Base-by-base conservation (phyloP, 768 basidiomycete genomes). In the Trametes gibbosa region DNA sequence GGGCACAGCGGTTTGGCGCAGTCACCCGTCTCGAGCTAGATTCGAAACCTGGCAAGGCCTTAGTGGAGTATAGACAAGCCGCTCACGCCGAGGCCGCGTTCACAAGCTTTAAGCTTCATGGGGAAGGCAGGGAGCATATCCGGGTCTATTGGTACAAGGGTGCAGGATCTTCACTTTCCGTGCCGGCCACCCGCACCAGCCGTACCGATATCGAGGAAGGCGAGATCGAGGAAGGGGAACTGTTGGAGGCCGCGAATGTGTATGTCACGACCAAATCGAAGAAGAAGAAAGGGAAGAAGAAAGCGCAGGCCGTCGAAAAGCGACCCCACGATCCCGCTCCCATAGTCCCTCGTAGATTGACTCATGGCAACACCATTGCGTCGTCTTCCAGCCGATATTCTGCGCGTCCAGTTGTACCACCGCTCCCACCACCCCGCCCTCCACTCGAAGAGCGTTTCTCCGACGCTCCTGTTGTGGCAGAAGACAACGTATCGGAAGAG, bases 41-140 rank as follows among this genome's bases (percentile, higher is more conserved):
- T 40, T 21, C 40, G 14, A 63, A 60, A 32, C n/a, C 40, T 1
- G 69, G 69, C 3, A 70, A 68, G 55, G 64, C 68, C 3, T 42
- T 72, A n/a, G 60, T 72, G 14, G 68, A 70, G 54, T 72, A 68
- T 52, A 17, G 53, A 0, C 57, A 42, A 14, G 27, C 61, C 0
- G 62, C 53, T 1, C 17, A 59, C 3, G 69, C 68, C 6, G 29
- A 62, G 23, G 24, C 24, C 5, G 70, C 69, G 25, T 70, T 60
- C 45, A 50, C 48, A 5, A 67, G 70, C 47, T 50, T 58, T 5
- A 53, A 66, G 23, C 39, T 70, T 17, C 41, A 43, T 21, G 69
- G 65, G 1, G 64, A 67, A 9, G 69, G 69, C 4, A 68, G 59
- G 51, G 66, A 69, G 47, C 69, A 72, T 43, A 67, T 72, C 10